phyloP scores from a whole-genome alignment of 2,329 filamentous ascomycete species.

The Aaosphaeria pasadenensis region DNA sequence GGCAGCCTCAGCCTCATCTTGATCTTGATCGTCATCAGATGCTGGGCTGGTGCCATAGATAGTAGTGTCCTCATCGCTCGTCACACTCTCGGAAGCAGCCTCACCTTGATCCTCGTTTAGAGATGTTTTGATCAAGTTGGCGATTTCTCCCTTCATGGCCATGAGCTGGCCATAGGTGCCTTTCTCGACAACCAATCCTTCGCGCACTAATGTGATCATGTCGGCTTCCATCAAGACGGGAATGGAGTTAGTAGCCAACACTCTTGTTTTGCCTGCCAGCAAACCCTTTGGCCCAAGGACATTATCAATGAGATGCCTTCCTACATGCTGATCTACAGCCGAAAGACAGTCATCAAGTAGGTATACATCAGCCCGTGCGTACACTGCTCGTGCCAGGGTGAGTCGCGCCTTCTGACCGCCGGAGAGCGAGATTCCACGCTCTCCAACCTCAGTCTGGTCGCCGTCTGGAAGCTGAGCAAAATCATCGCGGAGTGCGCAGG shows the following conservation, averaged over 20 bases:
- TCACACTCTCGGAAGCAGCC: conserved; percentile 49
- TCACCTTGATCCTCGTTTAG: conserved; percentile 53
- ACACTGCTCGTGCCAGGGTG: conserved; percentile 88
- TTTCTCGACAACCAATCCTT: conserved; percentile 78
- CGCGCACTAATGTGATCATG: conserved; percentile 79
- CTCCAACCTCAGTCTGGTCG: conserved; percentile 93
- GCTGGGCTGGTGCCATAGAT: conserved; percentile 51
- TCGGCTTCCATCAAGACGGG: conserved; percentile 85
- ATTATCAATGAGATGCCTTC: conserved; percentile 89
- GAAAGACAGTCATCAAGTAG: conserved; percentile 91
- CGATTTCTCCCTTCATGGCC: conserved; percentile 89
- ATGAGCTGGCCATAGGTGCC: conserved; percentile 89
- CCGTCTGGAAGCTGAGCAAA: conserved; percentile 91
- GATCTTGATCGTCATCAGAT: conserved; percentile 50
- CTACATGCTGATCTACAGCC: conserved; percentile 97
- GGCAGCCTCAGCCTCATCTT: conserved; percentile 54
- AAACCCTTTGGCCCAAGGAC: conserved; percentile 85
- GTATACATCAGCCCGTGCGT: conserved; percentile 94
- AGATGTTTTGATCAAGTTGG: conserved; percentile 76
- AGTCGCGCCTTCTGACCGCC: conserved; percentile 95
- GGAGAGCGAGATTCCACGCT: conserved; percentile 92
- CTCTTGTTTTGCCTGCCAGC: conserved; percentile 79
- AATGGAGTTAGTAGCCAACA: conserved; percentile 93
- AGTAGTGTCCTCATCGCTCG: conserved; percentile 68
- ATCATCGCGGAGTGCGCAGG: conserved; percentile 87